Conservation (phyloP, 192 early-diverging fungal genomes). For the Coemansia sp. region DNA sequence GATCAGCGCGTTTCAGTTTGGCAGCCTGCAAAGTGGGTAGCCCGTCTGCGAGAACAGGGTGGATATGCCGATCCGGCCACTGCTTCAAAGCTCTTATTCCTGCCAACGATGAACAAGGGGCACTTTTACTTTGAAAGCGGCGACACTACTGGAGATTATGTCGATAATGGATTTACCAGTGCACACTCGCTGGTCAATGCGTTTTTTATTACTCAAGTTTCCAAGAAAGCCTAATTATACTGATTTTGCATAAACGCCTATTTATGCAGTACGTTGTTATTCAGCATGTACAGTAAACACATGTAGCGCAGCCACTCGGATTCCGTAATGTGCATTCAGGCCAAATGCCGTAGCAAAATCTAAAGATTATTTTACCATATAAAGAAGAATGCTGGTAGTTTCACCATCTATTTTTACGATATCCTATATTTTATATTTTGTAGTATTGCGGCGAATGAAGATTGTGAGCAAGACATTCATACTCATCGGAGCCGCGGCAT, state of each 20-base stretch:
- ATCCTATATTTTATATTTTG: too few species aligned
- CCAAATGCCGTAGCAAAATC: too few species aligned
- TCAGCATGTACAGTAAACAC: background rate
- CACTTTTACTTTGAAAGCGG: conserved; percentile 28
- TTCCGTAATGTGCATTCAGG: too few species aligned
- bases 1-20: conserved; percentile 81
- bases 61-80: conserved; percentile 7
- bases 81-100: conserved; percentile 27
- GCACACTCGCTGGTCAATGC: conserved; percentile 40
- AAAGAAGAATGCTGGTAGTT: too few species aligned
- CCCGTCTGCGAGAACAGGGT: conserved; percentile 61
- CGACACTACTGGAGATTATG: background rate
- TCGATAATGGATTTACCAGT: conserved; percentile 8
- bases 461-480: background rate
- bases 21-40: conserved; percentile 88
- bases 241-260: background rate
- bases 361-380: too few species aligned
- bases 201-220: conserved; percentile 23
- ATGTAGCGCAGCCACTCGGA: background rate
- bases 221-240: background rate
- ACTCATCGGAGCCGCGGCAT: background rate
- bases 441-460: background rate
- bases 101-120: conserved; percentile 25
- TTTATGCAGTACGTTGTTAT: too few species aligned
- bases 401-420: too few species aligned